Evolutionary conservation across 345 rosid genomes (phyloP).

Genomic region (Pugionium cornutum): DNA sequence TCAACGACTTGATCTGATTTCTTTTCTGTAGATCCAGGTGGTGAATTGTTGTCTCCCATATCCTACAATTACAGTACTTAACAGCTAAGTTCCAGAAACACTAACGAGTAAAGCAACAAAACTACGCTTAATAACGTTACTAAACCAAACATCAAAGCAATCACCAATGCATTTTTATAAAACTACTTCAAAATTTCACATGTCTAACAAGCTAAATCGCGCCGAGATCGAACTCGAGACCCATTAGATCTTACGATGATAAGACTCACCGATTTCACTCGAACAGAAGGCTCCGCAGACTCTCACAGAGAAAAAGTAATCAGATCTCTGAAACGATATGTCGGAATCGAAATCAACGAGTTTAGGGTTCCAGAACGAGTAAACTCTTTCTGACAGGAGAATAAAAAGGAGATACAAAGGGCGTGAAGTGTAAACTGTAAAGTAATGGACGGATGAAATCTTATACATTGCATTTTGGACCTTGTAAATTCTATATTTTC

Average conservation of each 20-base stretch:
- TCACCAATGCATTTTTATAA: constrained; percentile 5
- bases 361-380: constrained; percentile 31
- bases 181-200: background rate
- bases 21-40: too few species aligned
- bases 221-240: constrained; percentile 19
- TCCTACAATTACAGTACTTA: background rate
- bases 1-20: background rate
- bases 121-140: background rate
- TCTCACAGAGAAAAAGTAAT: background rate
- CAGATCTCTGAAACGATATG: constrained; percentile 26
- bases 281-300: constrained; percentile 11
- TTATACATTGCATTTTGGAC: constrained; percentile 27
- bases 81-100: background rate
- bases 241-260: constrained; percentile 31
- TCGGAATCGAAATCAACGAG: constrained; percentile 15
- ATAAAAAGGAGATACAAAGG: constrained; percentile 12
- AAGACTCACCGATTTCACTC: constrained; percentile 17
- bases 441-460: constrained; percentile 31
- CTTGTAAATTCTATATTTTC: background rate
- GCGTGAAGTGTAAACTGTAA: constrained; percentile 8
- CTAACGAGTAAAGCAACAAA: background rate
- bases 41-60: constrained; percentile 3
- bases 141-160: background rate
- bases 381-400: constrained; percentile 23
- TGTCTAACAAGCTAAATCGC: background rate